Percentiles rank a stretch among this genome's conserved stretches.
Evolutionary conservation across 306 rosid genomes (phyloP).

Genomic region (Lupinus albus): DNA sequence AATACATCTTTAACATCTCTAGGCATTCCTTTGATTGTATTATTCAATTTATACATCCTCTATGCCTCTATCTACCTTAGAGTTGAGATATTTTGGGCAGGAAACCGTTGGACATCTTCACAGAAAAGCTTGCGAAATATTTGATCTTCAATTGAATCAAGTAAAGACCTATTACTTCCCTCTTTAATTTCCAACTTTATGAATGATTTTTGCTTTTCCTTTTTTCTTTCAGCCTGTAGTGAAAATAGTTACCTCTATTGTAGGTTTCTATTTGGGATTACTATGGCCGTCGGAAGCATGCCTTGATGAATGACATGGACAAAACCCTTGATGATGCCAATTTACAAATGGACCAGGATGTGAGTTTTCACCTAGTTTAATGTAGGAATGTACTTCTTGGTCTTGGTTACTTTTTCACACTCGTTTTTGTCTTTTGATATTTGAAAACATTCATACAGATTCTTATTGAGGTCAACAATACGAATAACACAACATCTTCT

Average conservation of each 20-base stretch:
- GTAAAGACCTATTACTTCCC: conserved; percentile 53
- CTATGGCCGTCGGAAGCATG: conserved; percentile 78
- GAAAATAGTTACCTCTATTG: conserved; percentile 30
- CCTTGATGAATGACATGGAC: conserved; percentile 94
- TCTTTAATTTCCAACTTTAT: conserved; percentile 24
- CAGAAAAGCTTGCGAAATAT: conserved; percentile 82
- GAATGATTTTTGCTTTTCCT: conserved; percentile 23
- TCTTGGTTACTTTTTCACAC: conserved; percentile 36
- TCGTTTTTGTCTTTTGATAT: conserved; percentile 42
- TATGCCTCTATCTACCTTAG: conserved; percentile 39
- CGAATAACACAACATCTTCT: conserved; percentile 59
- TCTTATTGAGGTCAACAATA: conserved; percentile 86
- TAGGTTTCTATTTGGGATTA: conserved; percentile 97
- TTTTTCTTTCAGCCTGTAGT: conserved; percentile 26
- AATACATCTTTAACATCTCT: conserved; percentile 33
- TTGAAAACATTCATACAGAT: conserved; percentile 58
- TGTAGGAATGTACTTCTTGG: conserved; percentile 36
- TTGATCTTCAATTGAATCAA: conserved; percentile 82
- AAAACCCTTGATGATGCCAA: conserved; percentile 97
- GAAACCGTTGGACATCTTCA: conserved; percentile 96
- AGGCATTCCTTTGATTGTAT: conserved; percentile 33
- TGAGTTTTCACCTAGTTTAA: conserved; percentile 50
- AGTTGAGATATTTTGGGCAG: conserved; percentile 60
- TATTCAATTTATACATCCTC: conserved; percentile 30
- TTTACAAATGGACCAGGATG: conserved; percentile 98